Evolutionary conservation across 257 asterid species (phyloP).

Genomic region (Jaltomata sinuosa): DNA sequence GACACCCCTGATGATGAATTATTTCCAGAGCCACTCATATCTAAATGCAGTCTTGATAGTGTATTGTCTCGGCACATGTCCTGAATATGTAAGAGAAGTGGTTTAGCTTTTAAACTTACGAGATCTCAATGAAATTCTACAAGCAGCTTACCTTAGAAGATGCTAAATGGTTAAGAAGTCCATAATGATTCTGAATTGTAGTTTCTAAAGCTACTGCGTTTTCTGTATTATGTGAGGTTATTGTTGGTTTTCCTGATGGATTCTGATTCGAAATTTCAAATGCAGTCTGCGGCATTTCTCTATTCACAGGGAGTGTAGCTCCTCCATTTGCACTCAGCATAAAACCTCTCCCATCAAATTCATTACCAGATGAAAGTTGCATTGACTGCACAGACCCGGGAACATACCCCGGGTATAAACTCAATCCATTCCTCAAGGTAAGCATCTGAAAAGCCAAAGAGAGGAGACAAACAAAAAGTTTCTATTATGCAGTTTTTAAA

Average conservation of each 20-base stretch:
- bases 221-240: constrained; percentile 27
- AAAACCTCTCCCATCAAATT: constrained; percentile 39
- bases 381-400: constrained; percentile 52
- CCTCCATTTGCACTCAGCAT: constrained; percentile 40
- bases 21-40: constrained; percentile 66
- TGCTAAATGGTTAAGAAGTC: constrained; percentile 49
- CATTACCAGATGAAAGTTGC: constrained; percentile 33
- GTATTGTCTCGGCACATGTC: constrained; percentile 72
- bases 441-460: constrained; percentile 52
- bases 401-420: constrained; percentile 57
- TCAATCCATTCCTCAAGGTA: constrained; percentile 80
- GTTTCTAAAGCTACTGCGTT: constrained; percentile 33
- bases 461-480: background rate
- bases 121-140: background rate
- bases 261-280: constrained; percentile 27
- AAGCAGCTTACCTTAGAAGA: constrained; percentile 45
- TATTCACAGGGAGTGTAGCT: constrained; percentile 26
- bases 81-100: constrained; percentile 22
- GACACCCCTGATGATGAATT: constrained; percentile 77
- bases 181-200: constrained; percentile 46
- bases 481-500: background rate
- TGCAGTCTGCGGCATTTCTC: constrained; percentile 33
- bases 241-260: constrained; percentile 35
- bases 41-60: constrained; percentile 53
- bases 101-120: background rate